phyloP scores from a whole-genome alignment of 2,329 filamentous ascomycete genomes.

The Ophiosphaerella narmari region DNA sequence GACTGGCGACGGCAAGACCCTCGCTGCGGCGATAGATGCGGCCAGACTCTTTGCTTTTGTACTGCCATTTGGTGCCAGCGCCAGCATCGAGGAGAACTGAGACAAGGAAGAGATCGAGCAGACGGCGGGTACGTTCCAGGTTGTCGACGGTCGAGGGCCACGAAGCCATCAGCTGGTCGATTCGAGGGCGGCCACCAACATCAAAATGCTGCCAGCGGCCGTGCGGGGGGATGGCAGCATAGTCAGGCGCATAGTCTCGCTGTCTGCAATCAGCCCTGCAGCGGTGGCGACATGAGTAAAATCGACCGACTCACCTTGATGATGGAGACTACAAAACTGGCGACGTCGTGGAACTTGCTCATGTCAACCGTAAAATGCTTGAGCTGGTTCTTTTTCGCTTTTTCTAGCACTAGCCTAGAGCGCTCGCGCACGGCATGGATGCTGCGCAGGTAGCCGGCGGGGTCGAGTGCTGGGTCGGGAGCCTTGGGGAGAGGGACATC shows the following conservation, averaged over 20 bases:
- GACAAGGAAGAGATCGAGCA: slow-evolving; percentile 78
- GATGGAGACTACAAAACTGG: slow-evolving; percentile 85
- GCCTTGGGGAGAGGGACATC: slow-evolving; percentile 81
- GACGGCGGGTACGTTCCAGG: slow-evolving; percentile 72
- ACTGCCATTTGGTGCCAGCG: slow-evolving; percentile 87
- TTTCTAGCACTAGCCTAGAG: slow-evolving; percentile 72
- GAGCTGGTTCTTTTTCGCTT: slow-evolving; percentile 76
- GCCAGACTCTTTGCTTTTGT: slow-evolving; percentile 88
- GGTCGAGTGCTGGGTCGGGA: slow-evolving; percentile 85
- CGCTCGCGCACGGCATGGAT: slow-evolving; percentile 85
- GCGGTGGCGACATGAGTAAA: too few species aligned
- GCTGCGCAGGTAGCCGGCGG: slow-evolving; percentile 87
- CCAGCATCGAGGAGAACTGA: slow-evolving; percentile 86
- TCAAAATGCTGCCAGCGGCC: slow-evolving; percentile 80
- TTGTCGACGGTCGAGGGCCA: slow-evolving; percentile 72
- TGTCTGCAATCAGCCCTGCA: slow-evolving; percentile 34
- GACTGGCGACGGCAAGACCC: slow-evolving; percentile 75
- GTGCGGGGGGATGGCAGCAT: slow-evolving; percentile 79
- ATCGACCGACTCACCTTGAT: slow-evolving; percentile 72
- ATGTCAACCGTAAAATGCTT: slow-evolving; percentile 89
- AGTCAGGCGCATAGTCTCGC: slow-evolving; percentile 73
- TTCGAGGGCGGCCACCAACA: slow-evolving; percentile 75
- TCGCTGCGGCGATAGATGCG: slow-evolving; percentile 83
- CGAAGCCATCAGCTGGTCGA: slow-evolving; percentile 70
- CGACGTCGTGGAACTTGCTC: slow-evolving; percentile 80